Evolutionary conservation across 176 grass and related monocot species (phyloP), one percentile per base, ranked within the genome.

Genomic region (Avena eriantha): DNA sequence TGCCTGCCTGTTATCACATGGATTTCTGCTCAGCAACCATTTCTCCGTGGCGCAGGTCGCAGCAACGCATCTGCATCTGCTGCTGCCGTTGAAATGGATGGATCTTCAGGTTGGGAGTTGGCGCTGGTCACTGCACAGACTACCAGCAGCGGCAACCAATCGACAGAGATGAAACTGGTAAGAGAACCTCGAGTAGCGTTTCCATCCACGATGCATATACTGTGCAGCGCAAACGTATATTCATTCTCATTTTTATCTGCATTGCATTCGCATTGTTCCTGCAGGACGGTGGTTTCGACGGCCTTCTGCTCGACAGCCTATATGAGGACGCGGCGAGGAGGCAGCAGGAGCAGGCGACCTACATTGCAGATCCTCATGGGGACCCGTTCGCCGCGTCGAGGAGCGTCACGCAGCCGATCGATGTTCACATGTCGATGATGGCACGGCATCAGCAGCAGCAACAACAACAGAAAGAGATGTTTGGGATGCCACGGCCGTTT

Each of bases 251-350:
- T 41, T 41, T 29, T 29, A 29, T 29, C 29, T 29, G 29, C 29
- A 29, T 29, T 8, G 39, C 39, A 7, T 41, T 41, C 39, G 39
- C 7, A 41, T 8, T 5, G 39, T 41, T 41, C 39, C 7, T 82
- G 82, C 50, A 97, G 95, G 87, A 89, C n/a, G 95, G 93, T 35
- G 95, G 91, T 7, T 93, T 98, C 78, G 91, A 95, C 80, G 90
- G 85, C 81, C 80, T 93, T 59, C 65, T 97, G 65, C 90, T 93
- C 16, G 93, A 93, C 21, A 95, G 95, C 67, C 21, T 95, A 75
- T 92, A 93, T 70, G 95, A 95, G 47, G 91, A 98, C 41, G 78
- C 73, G 19, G 3, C 80, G 16, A 87, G 82, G 60, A 83, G 87
- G 85, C 91, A 92, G 19, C 88, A 87, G 16, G 84, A 88, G 13